A percentile compares a stretch with the other conserved stretches of the same genome.
These are phyloP conservation scores for Colletotrichum aenigma DNA, from an alignment of 2,329 filamentous ascomycete genomes.

Conservation along the genomic window DNA sequence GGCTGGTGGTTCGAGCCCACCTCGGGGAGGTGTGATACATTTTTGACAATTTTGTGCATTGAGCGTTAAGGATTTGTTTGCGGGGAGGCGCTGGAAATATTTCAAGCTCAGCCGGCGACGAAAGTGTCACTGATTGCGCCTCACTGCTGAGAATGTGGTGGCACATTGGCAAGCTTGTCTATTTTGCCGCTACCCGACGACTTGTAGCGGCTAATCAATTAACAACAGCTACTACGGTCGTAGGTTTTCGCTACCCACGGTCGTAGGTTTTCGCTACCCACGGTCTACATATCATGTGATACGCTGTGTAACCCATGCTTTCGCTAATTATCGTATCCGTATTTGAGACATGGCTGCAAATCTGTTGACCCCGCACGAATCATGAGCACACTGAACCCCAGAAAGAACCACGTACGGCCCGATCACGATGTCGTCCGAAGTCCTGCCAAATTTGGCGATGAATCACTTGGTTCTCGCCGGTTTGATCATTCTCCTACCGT, in stretches of 20 bases:
- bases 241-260: neutral
- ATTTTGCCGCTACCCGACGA: neutral
- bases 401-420: neutral
- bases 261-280: neutral
- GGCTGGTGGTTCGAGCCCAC: conserved; percentile 1
- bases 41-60: neutral
- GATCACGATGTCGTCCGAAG: neutral
- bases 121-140: neutral
- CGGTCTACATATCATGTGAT: neutral
- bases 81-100: fast-evolving
- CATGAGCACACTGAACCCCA: neutral
- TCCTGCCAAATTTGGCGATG: neutral
- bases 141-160: neutral
- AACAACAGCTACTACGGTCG: neutral
- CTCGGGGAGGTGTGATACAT: neutral
- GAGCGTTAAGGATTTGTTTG: fast-evolving
- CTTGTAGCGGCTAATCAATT: neutral
- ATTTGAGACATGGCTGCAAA: neutral
- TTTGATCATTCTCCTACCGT: neutral
- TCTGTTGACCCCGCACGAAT: neutral
- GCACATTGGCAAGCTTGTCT: neutral
- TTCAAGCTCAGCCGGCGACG: fast-evolving
- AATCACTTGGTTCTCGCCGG: neutral
- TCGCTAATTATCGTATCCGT: neutral
- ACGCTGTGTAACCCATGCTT: neutral